Base-by-base conservation (phyloP, 768 basidiomycete species). In the Phlebiopsis gigantea region DNA sequence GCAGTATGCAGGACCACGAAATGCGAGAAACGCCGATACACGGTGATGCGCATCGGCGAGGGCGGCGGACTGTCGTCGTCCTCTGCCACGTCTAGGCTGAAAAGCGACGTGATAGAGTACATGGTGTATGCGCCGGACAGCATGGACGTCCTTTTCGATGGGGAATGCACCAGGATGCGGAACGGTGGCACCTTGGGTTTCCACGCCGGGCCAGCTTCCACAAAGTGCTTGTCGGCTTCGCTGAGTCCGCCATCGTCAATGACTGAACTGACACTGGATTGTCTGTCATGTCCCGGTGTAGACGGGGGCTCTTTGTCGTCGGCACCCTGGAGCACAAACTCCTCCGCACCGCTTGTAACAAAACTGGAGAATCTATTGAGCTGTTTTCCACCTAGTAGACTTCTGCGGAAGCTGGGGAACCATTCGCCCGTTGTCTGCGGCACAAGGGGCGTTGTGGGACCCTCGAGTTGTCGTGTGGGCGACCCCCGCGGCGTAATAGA, bases 291-390 rank as follows among this genome's bases (percentile, higher is more conserved):
- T 17, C 30, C 39, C n/a, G 62, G 39, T 1, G 55, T 17, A 8
- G 63, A 58, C 6, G 65, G 45, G 29, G 67, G 56, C 6, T 69
- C 60, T 14, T 76, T 74, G 44, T 72, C 68, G 1, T 72, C 68
- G 25, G 71, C 74, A 4, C 90, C 90, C 49, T 85, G 81, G n/a
- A 92, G 77, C 7, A 92, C 79, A 73, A 84, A 93, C 51, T 85
- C 85, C 68, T 93, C 90, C 9, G 90, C 90, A 31, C 90, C 90
- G 57, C 86, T 90, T 6, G 87, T 90, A 14, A 93, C 90, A 67
- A 92, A 93, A 55, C 79, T 85, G 0, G 89, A 90, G 71, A 93
- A 93, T n/a, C 90, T 79, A 68, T 92, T 91, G 53, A 92, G 70
- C 45, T 82, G 83, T 69, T 85, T 90, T 9, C 90, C 88, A 28